Base-by-base conservation (phyloP, 306 rosid species). In the Castanea crenata region DNA sequence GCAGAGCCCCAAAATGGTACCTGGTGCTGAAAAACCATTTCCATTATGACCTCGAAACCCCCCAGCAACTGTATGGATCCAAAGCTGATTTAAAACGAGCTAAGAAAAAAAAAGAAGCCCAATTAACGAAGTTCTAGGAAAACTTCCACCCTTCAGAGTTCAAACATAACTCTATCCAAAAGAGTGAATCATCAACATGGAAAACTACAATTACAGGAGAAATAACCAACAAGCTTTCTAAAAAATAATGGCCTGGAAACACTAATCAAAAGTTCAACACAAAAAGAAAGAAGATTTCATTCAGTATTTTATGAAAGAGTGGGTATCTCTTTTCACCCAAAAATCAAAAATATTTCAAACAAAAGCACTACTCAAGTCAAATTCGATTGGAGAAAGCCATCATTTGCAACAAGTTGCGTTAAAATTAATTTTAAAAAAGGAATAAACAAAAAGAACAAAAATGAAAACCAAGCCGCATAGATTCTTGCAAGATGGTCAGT, bases 21-120 rank as follows among this genome's bases (percentile, higher is more conserved):
- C 86, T 34, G 91, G 84, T 63, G 97, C 84, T 75, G 81, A 79
- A 77, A 76, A 90, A 74, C 83, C 88, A 78, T 92, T 97, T 90
- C 91, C 97, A 92, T 94, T 76, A 14, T 55, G 77, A 63, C 51
- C 73, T 84, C 70, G 67, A 62, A 74, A 64, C 79, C 55, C 44
- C 35, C 83, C 78, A 72, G 52, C 20, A 59, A 72, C 64, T 69
- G 19, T 8, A 44, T 16, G 10, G 76, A 63, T 62, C 86, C 81
- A 80, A 78, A 82, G 23, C 71, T 69, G 86, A 86, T 84, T 76
- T 77, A 19, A 52, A 32, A 18, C 38, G 49, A 80, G 51, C 77
- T 20, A 35, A 32, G 19, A 1, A 20, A 68, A 51, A 34, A 34
- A 34, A 38, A 7, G 1, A 6, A 6, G 8, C 62, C 78, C 73